Base-by-base conservation (phyloP, 164 flowering plant genomes). In the Stephania cephalantha region DNA sequence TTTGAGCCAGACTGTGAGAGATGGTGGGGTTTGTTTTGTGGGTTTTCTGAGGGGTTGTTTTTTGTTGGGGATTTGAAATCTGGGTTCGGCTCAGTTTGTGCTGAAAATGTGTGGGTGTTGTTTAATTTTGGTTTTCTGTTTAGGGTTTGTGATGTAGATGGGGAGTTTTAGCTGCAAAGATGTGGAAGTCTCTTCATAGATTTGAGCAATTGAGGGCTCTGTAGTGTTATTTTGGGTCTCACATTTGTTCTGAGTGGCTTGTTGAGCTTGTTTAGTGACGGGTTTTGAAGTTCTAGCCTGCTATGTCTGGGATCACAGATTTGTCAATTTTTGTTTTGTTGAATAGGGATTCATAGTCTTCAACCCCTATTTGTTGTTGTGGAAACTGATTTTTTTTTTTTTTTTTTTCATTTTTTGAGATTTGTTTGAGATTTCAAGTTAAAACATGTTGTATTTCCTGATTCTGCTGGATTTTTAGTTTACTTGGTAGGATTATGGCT, bases 161-260 rank as follows among this genome's bases (percentile, higher is more conserved):
- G 44, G 4, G 42, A 35, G 42, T 35, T 35, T 5, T 18, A 30
- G 25, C 25, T 65, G 9, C 68, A 65, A 35, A 35, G 68, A 18
- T n/a, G 30, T 0, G 30, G 8, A 30, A 67, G 22, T 17, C 20
- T 45, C 6, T 52, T 69, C 58, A 20, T 64, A 70, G 55, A 69
- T 75, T 35, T 71, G 74, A 55, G 76, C 77, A 71, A 70, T 79
- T 81, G 11, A 30, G 48, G 70, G 29, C 55, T 50, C 68, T 71
- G 53, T 72, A 1, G 44, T 58, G 66, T 22, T 22, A 63, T 63
- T 50, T 35, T 11, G 55, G 3, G 15, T 50, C 13, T 50, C 55
- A 50, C 55, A 50, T 50, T 50, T 50, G 12, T 50, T 50, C 15
- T 50, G 15, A 50, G 15, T 11, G 55, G 1, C 55, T 8, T 50